These are phyloP conservation scores for Euphorbia schlechtendalii DNA, from an alignment of 441 rosid species.

Conservation along the genomic window DNA sequence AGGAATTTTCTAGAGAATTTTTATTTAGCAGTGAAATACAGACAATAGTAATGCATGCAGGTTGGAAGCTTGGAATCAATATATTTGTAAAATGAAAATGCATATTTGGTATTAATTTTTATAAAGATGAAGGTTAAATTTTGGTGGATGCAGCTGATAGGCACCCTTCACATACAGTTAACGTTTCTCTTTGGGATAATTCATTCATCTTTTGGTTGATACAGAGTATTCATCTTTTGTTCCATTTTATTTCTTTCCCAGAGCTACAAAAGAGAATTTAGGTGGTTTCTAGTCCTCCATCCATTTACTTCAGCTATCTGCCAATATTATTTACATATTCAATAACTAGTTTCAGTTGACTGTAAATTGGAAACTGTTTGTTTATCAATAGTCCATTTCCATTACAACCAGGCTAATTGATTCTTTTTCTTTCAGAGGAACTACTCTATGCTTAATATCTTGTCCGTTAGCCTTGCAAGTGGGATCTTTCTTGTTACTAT, in stretches of 20 bases:
- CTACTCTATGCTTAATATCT: constrained; percentile 41
- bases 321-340: neutral
- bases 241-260: neutral
- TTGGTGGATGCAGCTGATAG: neutral
- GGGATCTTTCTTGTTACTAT: constrained; percentile 53
- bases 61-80: neutral
- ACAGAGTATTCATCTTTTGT: neutral
- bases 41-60: neutral
- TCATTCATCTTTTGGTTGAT: neutral
- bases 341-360: neutral
- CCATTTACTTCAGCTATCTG: neutral
- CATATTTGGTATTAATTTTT: neutral
- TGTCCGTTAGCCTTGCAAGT: constrained; percentile 51
- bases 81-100: neutral
- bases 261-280: neutral
- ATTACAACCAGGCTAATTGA: constrained; percentile 12
- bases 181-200: neutral
- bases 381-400: constrained; percentile 8
- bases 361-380: neutral
- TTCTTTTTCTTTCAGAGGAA: constrained; percentile 47
- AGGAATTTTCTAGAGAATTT: neutral
- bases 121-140: neutral
- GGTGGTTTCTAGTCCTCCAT: neutral
- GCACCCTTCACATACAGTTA: neutral
- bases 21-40: neutral